Evolutionary conservation across 495 filamentous ascomycete species (phyloP).

Genomic region (Xylaria grammica): DNA sequence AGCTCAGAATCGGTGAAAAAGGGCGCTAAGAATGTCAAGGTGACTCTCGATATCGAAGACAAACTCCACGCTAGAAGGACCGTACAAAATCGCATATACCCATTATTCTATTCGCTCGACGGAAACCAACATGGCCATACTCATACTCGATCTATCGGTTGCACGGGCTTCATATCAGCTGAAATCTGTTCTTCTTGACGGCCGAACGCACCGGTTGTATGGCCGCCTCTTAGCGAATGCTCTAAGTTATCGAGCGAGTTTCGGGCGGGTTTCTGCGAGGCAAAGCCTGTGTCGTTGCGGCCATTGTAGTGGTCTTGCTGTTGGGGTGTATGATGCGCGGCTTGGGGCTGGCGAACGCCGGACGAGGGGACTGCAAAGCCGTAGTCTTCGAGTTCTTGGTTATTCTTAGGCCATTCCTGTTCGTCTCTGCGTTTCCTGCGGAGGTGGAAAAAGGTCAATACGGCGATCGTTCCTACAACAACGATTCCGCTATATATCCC

Average conservation of each 20-base stretch:
- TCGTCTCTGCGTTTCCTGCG: conserved; percentile 30
- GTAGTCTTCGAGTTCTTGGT: conserved; percentile 41
- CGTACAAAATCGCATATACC: conserved; percentile 6
- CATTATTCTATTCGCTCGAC: neutral
- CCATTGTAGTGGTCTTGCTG: conserved; percentile 13
- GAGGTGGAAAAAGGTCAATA: conserved; percentile 30
- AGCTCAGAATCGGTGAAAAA: neutral
- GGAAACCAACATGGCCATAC: neutral
- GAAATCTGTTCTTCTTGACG: conserved; percentile 28
- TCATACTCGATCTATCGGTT: conserved; percentile 34
- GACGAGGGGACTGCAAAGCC: conserved; percentile 26
- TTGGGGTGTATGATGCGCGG: conserved; percentile 25
- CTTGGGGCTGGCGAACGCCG: conserved; percentile 23
- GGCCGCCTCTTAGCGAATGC: conserved; percentile 27
- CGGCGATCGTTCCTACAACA: conserved; percentile 22
- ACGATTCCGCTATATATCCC: conserved; percentile 26
- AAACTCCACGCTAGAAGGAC: conserved; percentile 22
- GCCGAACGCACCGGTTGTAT: conserved; percentile 31
- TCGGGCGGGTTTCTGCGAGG: conserved; percentile 12
- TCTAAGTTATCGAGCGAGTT: conserved; percentile 31
- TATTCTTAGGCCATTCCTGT: conserved; percentile 38
- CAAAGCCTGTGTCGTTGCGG: neutral
- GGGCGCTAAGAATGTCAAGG: conserved; percentile 3
- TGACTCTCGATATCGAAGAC: conserved; percentile 13
- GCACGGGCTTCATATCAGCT: conserved; percentile 37